Evolutionary conservation across 345 rosid species (phyloP), one percentile per base, ranked within the genome.

Genomic region (Cochlearia excelsa): DNA sequence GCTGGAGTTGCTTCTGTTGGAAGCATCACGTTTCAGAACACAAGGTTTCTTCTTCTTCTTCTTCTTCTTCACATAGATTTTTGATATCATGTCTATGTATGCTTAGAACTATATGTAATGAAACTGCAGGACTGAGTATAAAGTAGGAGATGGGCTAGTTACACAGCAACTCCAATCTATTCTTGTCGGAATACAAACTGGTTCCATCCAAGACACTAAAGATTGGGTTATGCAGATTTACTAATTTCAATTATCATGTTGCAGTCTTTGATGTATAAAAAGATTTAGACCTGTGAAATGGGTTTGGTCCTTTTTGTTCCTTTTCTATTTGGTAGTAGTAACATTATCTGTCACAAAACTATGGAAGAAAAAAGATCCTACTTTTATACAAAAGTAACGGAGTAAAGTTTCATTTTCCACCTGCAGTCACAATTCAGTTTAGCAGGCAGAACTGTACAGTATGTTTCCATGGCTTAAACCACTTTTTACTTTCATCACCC

Each of bases 1-100:
- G 81, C 71, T 11, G 86, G 83, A 49, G 84, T 82, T 52, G 90
- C 85, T 50, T 44, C 88, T 6, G 92, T 85, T 7, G 88, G 84
- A 38, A 80, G 84, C 47, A 66, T 85, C 41, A 85, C 92, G 3
- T 71, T 76, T 63, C 72, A 79, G 55, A 80, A 79, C 48, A 76
- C 59, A 52, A 81, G 84, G 96, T 86, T 48, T 34, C 50, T 46
- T 38, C 48, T 64, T 50, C 9, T 16, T 16, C 23, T 39, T 50
- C 26, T 48, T 35, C 23, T 30, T 34, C 37, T 43, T 56, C 54
- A 39, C 54, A 16, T 51, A 30, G 42, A 37, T 39, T 16, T 27
- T 10, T 43, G 27, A 37, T 44, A 4, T 33, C 11, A 48, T 47
- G 6, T 47, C 10, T 43, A 2, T 2, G 6, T 26, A 38, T 6